Conservation (phyloP, 345 rosid genomes). For the Cardamine occulta region DNA sequence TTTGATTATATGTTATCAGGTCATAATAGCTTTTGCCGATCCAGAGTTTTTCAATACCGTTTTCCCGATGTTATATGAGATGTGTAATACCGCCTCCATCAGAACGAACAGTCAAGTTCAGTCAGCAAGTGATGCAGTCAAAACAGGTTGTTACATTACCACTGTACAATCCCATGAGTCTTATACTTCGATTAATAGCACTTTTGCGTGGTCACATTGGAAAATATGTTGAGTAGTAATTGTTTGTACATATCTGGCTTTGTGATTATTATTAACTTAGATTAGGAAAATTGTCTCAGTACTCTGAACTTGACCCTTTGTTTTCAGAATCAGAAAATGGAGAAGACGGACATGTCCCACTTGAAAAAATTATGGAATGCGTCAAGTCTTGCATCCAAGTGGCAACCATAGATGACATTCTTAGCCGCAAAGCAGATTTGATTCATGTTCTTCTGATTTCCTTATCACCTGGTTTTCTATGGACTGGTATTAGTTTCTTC, state of each 20-base stretch:
- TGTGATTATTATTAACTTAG: constrained; percentile 19
- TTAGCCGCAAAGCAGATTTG: constrained; percentile 60
- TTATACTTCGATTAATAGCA: not conserved
- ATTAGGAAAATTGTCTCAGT: constrained; percentile 21
- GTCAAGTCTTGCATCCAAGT: constrained; percentile 65
- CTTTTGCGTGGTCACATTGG: constrained; percentile 11
- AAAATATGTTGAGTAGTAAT: constrained; percentile 6
- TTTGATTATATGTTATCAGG: constrained; percentile 51
- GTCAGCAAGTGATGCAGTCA: constrained; percentile 51
- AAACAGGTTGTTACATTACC: constrained; percentile 60
- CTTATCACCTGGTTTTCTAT: constrained; percentile 71
- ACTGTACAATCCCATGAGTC: not conserved
- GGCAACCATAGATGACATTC: constrained; percentile 62
- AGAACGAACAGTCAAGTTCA: constrained; percentile 49
- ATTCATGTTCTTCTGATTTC: constrained; percentile 53
- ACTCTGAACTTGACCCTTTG: constrained; percentile 27
- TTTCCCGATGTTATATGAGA: constrained; percentile 72
- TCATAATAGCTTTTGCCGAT: constrained; percentile 72
- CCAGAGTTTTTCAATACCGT: constrained; percentile 72
- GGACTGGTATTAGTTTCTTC: constrained; percentile 71
- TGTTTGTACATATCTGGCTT: not conserved
- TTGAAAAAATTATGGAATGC: constrained; percentile 72
- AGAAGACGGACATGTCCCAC: constrained; percentile 59
- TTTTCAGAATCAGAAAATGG: constrained; percentile 59
- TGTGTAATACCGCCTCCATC: constrained; percentile 61